Evolutionary conservation across 495 filamentous ascomycete species (phyloP), one percentile per base, ranked within the genome.

Genomic region (Sabuloglossum arenarium): DNA sequence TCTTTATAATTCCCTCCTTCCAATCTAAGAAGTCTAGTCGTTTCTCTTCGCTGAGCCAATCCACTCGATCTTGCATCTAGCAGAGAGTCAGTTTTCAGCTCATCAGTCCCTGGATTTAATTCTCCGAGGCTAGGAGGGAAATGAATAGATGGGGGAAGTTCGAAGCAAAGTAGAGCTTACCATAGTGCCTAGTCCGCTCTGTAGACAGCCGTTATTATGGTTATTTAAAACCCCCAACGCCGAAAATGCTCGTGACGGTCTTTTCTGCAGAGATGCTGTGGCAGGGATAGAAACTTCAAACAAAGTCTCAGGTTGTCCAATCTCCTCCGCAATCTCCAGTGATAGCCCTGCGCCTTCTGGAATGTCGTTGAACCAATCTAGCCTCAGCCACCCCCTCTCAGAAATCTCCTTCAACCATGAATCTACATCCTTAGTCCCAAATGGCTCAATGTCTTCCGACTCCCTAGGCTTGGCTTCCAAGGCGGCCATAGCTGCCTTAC

Each of bases 41-140:
- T 55, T 80, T 80, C 52, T 77, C 71, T 24, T 85, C 80, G 56
- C 81, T 83, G 61, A 95, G 64, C 65, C 79, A 93, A 67, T 95
- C 86, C 56, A 88, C 80, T 45, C 77, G 73, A 58, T 84, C 81
- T 67, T 93, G 85, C 69, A 94, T 82, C 63, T 65, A 11, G 43
- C 37, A 54, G 25, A 55, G 21, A 10, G 55, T 1, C 0, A 29
- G 16, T 29, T 8, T 10, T 16, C 50, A 58, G 21, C 3, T 51
- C 54, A 24, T 24, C 23, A 25, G 25, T n/a, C 3, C 12, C 32
- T 14, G 29, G 47, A 51, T 55, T 34, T 54, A 6, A 12, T 27
- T 21, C 11, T 21, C 12, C 29, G n/a, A 29, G 6, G 1, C 25
- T 31, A 30, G 25, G 11, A 30, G 52, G 1, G 12, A 32, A 12